These are phyloP conservation scores for Pyracantha coccinea DNA, from an alignment of 331 rosid species.

Conservation along the genomic window DNA sequence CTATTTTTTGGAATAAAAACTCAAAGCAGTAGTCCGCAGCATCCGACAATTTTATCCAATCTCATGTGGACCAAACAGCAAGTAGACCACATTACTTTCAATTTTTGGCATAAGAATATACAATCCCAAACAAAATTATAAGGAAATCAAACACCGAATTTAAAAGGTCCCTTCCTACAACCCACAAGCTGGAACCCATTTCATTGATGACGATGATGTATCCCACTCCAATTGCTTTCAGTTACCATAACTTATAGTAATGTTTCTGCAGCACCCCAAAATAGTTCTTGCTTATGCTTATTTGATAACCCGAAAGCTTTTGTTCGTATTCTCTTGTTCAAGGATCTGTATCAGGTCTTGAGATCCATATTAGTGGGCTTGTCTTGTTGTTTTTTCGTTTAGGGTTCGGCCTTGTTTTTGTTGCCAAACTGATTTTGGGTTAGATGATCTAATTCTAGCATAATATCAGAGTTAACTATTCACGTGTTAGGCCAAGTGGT, in stretches of 20 bases:
- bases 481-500: too few relatives aligned
- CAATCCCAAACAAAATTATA: background rate
- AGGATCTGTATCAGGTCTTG: too few relatives aligned
- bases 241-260: background rate
- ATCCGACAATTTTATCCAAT: background rate
- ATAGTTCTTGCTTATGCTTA: background rate
- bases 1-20: background rate
- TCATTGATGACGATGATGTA: background rate
- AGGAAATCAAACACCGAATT: background rate
- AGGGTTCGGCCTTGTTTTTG: too few relatives aligned
- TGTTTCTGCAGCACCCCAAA: background rate
- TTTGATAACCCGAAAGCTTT: too few relatives aligned
- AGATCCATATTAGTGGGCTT: too few relatives aligned
- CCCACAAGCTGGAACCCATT: slow-evolving; percentile 25
- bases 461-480: too few relatives aligned
- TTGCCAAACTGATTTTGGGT: too few relatives aligned
- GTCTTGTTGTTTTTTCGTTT: too few relatives aligned
- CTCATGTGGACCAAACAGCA: background rate
- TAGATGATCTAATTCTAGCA: too few relatives aligned
- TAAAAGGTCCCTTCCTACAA: slow-evolving; percentile 4
- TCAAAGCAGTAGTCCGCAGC: background rate
- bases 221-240: background rate
- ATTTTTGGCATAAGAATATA: slow-evolving; percentile 3
- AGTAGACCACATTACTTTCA: background rate
- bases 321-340: too few relatives aligned